A percentile compares a stretch with the other conserved stretches of the same genome.
Evolutionary conservation across 2,329 filamentous ascomycete species (phyloP).

Genomic region (Sporothrix mexicana): DNA sequence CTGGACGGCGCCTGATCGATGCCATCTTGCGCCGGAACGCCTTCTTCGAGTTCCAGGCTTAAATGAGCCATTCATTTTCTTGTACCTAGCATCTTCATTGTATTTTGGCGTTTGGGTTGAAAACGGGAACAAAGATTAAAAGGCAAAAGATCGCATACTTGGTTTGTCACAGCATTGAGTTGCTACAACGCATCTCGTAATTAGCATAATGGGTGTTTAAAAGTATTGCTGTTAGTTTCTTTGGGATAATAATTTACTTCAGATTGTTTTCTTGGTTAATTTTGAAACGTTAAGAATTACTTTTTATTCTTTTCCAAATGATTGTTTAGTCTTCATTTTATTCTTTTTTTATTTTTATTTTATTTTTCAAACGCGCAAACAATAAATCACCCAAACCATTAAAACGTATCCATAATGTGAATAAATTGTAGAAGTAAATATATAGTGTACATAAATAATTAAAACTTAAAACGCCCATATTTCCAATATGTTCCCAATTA

Average conservation of each 20-base stretch:
- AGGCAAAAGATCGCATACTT: background rate
- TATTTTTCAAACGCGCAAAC: background rate
- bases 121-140: background rate
- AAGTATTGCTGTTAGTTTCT: background rate
- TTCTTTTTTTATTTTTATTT: background rate
- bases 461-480: constrained; percentile 12
- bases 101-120: background rate
- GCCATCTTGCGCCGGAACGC: constrained; percentile 51
- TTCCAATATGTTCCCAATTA: background rate
- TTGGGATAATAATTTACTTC: background rate
- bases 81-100: background rate
- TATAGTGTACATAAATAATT: constrained; percentile 5
- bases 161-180: background rate
- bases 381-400: background rate
- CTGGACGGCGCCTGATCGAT: constrained; percentile 51
- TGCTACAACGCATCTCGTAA: constrained; percentile 6
- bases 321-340: background rate
- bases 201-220: constrained; percentile 2
- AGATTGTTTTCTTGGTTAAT: background rate
- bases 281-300: background rate
- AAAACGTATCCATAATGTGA: background rate
- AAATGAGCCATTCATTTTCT: background rate
- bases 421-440: background rate
- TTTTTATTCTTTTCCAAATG: background rate
- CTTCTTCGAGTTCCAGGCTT: constrained; percentile 24